Percentiles rank a stretch among this genome's conserved stretches.
Conservation (phyloP, 2,329 filamentous ascomycete genomes). For the Biscogniauxia marginata region DNA sequence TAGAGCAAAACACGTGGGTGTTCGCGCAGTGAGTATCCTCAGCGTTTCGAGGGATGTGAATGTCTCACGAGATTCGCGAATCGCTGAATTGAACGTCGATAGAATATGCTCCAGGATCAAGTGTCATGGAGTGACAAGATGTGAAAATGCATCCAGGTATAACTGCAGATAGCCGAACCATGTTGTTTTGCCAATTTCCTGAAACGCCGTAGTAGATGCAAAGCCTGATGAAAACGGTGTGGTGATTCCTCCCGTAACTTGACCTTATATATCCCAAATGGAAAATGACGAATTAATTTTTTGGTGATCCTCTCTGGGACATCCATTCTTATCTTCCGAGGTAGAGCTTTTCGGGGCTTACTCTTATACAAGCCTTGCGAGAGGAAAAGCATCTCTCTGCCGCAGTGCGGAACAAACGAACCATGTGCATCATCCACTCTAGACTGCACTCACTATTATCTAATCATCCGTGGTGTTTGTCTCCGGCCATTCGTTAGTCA, state of each 20-base stretch:
- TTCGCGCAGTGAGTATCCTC: constrained; percentile 4
- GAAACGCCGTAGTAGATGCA: constrained; percentile 19
- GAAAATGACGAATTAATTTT: not conserved
- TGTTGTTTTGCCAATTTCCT: constrained; percentile 11
- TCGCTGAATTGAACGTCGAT: constrained; percentile 14
- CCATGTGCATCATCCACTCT: not conserved
- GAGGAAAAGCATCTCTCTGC: not conserved
- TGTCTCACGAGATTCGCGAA: not conserved
- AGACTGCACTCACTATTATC: not conserved
- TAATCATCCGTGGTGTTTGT: not conserved
- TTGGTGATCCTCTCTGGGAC: not conserved
- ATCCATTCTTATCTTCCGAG: not conserved
- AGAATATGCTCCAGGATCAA: constrained; percentile 20
- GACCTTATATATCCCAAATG: not conserved
- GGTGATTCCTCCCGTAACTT: not conserved
- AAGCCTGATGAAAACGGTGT: constrained; percentile 3
- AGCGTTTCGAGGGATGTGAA: not conserved
- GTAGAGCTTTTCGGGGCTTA: not conserved
- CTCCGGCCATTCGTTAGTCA: not conserved
- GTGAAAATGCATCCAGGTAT: constrained; percentile 8
- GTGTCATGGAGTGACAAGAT: constrained; percentile 14
- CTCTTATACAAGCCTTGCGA: not conserved
- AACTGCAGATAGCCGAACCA: constrained; percentile 11
- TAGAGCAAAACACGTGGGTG: constrained; percentile 9
- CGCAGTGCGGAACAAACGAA: not conserved